Evolutionary conservation across 2,329 filamentous ascomycete genomes (phyloP), one percentile per base, ranked within the genome.

Genomic region (Aspergillus neoniger): DNA sequence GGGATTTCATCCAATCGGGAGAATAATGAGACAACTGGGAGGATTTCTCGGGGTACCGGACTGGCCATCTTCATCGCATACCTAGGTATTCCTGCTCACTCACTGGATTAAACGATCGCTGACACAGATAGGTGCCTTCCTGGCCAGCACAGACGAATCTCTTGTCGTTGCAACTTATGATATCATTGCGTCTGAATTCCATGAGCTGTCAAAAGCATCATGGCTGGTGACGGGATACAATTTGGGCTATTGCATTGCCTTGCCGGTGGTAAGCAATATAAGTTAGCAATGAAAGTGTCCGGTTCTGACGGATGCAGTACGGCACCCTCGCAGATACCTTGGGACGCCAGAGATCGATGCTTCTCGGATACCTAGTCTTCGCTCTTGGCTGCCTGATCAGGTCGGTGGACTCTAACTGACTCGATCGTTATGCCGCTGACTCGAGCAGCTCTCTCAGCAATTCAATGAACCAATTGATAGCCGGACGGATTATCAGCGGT

Each of bases 91-190:
- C 19, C 9, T 19, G 4, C 17, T 2, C 23, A 5, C 32, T 1
- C 4, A 6, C 12, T 4, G 7, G 6, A 25, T 8, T 3, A 28
- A 41, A 19, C 15, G 1, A 41, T 19, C 14, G 19, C 52, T 55
- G 15, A 55, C 8, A 8, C 28, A 14, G 32, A 14, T 12, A 57
- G 55, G 55, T 7, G 55, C 28, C 7, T 57, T 51, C 17, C 12
- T 57, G n/a, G 55, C 55, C 5, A 57, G 55, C 30, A 36, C 55
- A 6, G 44, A 57, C 25, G 28, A 48, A 5, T 57, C 55, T 5
- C 30, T 57, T 30, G 43, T 57, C n/a, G 17, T 41, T n/a, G 55
- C 47, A 1, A 57, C 55, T 4, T 49, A 57, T n/a, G 47, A 57
- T 38, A 25, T 48, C 30, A 57, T 57, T 28, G 55, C 44, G 8